A percentile compares a stretch with the other conserved stretches of the same genome.
Conservation (phyloP, 345 rosid species). For the Eucalyptus pumila region DNA sequence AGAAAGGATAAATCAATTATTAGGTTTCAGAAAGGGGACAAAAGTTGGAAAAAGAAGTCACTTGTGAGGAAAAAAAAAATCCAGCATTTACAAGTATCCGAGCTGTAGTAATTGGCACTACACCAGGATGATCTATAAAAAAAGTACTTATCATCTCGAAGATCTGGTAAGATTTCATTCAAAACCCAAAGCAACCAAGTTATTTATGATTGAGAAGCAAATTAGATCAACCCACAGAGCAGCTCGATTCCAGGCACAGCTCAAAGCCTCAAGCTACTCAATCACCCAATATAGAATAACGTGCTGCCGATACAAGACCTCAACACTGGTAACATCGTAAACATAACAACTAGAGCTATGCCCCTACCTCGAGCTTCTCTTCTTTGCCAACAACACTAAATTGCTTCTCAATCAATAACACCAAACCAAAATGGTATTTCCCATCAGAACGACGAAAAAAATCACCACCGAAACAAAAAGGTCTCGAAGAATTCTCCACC, state of each 20-base stretch:
- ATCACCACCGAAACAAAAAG: neutral
- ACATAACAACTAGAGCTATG: neutral
- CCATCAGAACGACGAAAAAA: neutral
- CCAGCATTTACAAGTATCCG: too few relatives aligned
- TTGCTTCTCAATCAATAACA: neutral
- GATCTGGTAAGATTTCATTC: too few relatives aligned
- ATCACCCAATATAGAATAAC: neutral
- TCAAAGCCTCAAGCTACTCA: neutral
- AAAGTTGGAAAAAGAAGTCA: too few relatives aligned
- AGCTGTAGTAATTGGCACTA: too few relatives aligned
- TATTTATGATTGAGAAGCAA: neutral
- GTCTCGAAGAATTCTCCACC: neutral
- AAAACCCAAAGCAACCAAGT: too few relatives aligned
- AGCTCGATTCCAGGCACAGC: neutral
- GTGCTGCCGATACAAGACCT: neutral
- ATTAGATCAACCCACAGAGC: neutral
- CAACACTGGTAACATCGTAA: neutral
- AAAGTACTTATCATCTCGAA: too few relatives aligned
- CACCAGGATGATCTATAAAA: too few relatives aligned
- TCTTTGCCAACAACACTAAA: neutral
- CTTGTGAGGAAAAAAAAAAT: too few relatives aligned
- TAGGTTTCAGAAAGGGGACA: too few relatives aligned
- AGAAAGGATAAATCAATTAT: too few relatives aligned
- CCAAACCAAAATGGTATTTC: neutral
- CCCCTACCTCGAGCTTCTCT: neutral